Evolutionary conservation across 2,329 filamentous ascomycete species (phyloP).

Genomic region (Ceratocystis cacaofunesta): DNA sequence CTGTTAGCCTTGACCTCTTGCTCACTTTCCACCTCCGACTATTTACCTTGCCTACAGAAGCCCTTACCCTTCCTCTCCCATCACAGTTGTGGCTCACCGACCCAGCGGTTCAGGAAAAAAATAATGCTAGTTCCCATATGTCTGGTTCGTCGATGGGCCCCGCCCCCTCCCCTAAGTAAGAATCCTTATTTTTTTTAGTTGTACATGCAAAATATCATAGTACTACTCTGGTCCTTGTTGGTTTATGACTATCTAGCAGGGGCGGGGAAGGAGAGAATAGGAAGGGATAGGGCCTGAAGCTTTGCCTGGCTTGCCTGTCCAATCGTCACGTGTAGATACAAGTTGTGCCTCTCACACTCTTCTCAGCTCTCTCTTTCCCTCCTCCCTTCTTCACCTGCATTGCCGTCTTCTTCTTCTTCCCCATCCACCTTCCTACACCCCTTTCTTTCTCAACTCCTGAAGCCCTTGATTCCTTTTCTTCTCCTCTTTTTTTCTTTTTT

Average conservation of each 20-base stretch:
- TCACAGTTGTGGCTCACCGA: slow-evolving; percentile 1
- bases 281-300: no score
- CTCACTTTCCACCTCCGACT: neutral
- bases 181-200: neutral
- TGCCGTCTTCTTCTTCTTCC: neutral
- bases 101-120: neutral
- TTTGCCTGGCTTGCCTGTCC: no score
- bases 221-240: no score
- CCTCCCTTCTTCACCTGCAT: neutral
- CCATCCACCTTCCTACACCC: neutral
- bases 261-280: no score
- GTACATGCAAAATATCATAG: neutral
- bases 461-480: neutral
- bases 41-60: neutral
- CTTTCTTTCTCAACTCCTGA: neutral
- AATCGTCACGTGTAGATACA: neutral
- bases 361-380: neutral
- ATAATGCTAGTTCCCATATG: neutral
- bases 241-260: no score
- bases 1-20: neutral
- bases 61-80: neutral
- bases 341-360: neutral
- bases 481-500: neutral
- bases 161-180: neutral
- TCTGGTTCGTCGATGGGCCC: neutral